phyloP scores from a whole-genome alignment of 345 rosid species.

The Citrus cavaleriei region DNA sequence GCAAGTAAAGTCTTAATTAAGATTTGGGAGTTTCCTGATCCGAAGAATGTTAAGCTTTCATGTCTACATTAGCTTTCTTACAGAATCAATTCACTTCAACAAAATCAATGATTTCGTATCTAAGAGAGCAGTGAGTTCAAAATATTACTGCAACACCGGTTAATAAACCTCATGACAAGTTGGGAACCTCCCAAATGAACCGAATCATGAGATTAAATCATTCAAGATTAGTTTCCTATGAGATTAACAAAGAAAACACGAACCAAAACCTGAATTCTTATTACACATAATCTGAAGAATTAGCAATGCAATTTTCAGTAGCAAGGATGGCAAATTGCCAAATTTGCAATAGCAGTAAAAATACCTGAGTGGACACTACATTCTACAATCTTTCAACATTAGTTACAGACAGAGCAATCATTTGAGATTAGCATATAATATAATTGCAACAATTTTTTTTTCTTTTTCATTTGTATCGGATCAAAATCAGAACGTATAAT shows the following conservation, averaged over 20 bases:
- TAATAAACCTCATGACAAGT: background rate
- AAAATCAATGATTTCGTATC: background rate
- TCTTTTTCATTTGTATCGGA: background rate
- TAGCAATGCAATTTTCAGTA: background rate
- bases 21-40: background rate
- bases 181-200: too few relatives aligned
- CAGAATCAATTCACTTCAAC: background rate
- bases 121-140: background rate
- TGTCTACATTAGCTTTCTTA: background rate
- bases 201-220: background rate
- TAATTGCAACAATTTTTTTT: background rate
- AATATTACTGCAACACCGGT: background rate
- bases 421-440: background rate
- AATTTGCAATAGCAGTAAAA: too few relatives aligned
- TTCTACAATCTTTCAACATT: background rate
- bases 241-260: background rate
- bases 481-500: constrained; percentile 3
- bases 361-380: background rate
- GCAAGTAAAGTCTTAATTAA: background rate
- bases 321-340: background rate
- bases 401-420: background rate
- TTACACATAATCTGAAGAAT: background rate
- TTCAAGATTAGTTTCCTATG: background rate
- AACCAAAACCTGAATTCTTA: background rate
- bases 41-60: background rate